These are phyloP conservation scores for Pichia cabralensis DNA, from an alignment of 805 yeast species.

Conservation along the genomic window DNA sequence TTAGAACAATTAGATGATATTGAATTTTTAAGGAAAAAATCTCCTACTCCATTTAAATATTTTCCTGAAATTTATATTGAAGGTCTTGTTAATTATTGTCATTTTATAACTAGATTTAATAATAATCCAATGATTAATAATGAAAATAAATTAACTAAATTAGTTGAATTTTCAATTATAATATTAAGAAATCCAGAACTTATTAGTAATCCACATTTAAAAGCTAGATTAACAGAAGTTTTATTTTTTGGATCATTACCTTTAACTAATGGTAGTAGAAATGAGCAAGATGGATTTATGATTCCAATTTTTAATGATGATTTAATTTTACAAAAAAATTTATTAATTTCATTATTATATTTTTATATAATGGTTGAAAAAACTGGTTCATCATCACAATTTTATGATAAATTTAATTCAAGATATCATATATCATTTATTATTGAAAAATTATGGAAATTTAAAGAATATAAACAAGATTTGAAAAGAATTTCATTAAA, in stretches of 20 bases:
- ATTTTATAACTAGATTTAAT: constrained; percentile 46
- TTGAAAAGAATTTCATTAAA: constrained; percentile 55
- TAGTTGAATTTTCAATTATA: constrained; percentile 64
- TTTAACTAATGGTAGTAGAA: constrained; percentile 36
- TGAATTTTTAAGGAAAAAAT: constrained; percentile 52
- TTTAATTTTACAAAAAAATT: constrained; percentile 48
- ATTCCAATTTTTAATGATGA: constrained; percentile 54
- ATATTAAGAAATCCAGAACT: constrained; percentile 77
- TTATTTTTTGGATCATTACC: constrained; percentile 67
- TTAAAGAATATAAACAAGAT: constrained; percentile 56
- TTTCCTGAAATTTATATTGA: constrained; percentile 83
- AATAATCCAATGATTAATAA: constrained; percentile 48
- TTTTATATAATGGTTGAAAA: constrained; percentile 92
- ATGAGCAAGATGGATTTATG: constrained; percentile 63
- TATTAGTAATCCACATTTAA: constrained; percentile 88
- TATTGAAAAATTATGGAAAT: constrained; percentile 75
- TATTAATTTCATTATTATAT: constrained; percentile 76
- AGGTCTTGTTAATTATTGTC: constrained; percentile 65
- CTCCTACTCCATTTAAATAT: constrained; percentile 71
- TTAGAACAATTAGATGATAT: constrained; percentile 66
- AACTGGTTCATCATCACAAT: constrained; percentile 91
- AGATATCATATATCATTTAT: constrained; percentile 80
- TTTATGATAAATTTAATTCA: constrained; percentile 89
- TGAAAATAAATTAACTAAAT: constrained; percentile 39
- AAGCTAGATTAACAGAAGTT: constrained; percentile 72